A percentile compares a stretch with the other conserved stretches of the same genome.
phyloP scores from a whole-genome alignment of 495 filamentous ascomycete genomes.

The Xylaria telfairii region DNA sequence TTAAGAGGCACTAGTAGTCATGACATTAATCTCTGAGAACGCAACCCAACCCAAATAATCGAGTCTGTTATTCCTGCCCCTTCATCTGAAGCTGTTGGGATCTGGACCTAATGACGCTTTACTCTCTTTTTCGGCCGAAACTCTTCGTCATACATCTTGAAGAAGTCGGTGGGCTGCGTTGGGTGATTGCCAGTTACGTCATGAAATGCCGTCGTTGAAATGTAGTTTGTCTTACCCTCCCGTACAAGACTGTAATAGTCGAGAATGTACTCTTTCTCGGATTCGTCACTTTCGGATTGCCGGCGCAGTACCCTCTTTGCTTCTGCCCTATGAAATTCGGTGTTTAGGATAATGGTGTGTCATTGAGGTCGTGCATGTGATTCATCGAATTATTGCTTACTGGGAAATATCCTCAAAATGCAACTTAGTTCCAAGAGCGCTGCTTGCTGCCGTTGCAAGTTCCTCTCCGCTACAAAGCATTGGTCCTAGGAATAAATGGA shows the following conservation, averaged over 20 bases:
- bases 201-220: slow-evolving; percentile 61
- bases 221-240: slow-evolving; percentile 67
- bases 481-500: slow-evolving; percentile 43
- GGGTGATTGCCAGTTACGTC: slow-evolving; percentile 59
- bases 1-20: no score
- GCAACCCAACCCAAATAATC: no score
- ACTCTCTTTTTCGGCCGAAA: slow-evolving; percentile 43
- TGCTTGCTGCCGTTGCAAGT: slow-evolving; percentile 56
- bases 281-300: slow-evolving; percentile 51
- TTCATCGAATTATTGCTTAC: neutral
- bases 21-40: no score
- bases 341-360: neutral
- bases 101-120: neutral
- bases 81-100: neutral
- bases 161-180: slow-evolving; percentile 58
- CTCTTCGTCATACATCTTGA: slow-evolving; percentile 54
- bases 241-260: slow-evolving; percentile 65
- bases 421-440: slow-evolving; percentile 55
- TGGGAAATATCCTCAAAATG: slow-evolving; percentile 47
- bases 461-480: slow-evolving; percentile 60
- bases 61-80: neutral
- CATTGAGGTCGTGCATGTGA: neutral
- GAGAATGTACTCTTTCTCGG: slow-evolving; percentile 60
- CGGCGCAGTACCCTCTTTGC: slow-evolving; percentile 53
- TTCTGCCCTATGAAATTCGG: slow-evolving; percentile 41